Evolutionary conservation across 257 asterid genomes (phyloP).

Genomic region (Fraxinus anomala): DNA sequence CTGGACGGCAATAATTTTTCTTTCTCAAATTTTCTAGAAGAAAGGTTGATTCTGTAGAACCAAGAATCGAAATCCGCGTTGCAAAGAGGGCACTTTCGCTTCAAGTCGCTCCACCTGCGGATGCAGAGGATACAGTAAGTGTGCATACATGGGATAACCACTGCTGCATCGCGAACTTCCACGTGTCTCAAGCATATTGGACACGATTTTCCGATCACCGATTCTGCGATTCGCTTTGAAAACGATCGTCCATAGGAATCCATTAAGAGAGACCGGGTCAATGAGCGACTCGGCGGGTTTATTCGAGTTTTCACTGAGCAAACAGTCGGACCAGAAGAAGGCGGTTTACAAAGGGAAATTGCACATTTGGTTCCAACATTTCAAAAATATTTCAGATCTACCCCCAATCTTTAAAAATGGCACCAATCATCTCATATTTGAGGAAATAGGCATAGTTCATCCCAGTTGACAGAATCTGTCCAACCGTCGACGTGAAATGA

Average conservation of each 20-base stretch:
- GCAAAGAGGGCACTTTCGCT: conserved; percentile 62
- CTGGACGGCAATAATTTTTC: conserved; percentile 29
- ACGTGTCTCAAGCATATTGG: conserved; percentile 47
- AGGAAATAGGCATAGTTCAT: too few relatives aligned
- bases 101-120: conserved; percentile 56
- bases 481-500: too few relatives aligned
- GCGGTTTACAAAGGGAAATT: too few relatives aligned
- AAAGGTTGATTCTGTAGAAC: conserved; percentile 27
- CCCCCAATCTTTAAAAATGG: too few relatives aligned
- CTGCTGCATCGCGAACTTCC: conserved; percentile 37
- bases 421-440: too few relatives aligned
- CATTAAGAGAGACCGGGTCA: not conserved
- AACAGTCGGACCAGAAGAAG: too few relatives aligned
- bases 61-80: conserved; percentile 42
- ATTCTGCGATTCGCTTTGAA: conserved; percentile 19
- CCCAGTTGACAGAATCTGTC: too few relatives aligned
- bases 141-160: conserved; percentile 49
- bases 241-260: not conserved
- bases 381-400: too few relatives aligned
- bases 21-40: conserved; percentile 25
- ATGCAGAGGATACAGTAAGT: conserved; percentile 53
- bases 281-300: not conserved
- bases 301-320: not conserved
- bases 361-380: too few relatives aligned
- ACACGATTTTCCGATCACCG: conserved; percentile 38